These are phyloP conservation scores for Batkoa obscura DNA, from an alignment of 371 early-diverging fungal genomes.

Conservation along the genomic window DNA sequence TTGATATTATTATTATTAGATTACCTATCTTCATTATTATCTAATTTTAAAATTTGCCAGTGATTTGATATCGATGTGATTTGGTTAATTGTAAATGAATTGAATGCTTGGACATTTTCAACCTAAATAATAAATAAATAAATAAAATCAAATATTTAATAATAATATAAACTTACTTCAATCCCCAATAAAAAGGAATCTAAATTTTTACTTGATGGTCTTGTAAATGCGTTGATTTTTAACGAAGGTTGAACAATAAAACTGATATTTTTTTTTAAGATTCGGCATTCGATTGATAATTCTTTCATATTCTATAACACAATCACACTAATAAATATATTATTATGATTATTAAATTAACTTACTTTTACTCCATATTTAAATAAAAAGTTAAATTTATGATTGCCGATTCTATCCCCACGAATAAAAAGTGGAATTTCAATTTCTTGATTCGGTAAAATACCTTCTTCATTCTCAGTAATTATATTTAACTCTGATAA, in stretches of 20 bases:
- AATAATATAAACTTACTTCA: constrained; percentile 32
- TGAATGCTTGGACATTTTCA: constrained; percentile 41
- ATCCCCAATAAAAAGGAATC: constrained; percentile 74
- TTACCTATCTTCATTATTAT: constrained; percentile 10
- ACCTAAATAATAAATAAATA: constrained; percentile 17
- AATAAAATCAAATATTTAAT: neutral
- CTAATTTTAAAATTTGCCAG: constrained; percentile 45
- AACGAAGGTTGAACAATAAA: constrained; percentile 59
- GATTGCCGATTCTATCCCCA: constrained; percentile 77
- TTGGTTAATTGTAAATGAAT: constrained; percentile 42
- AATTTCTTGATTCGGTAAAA: constrained; percentile 50
- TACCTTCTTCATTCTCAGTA: neutral
- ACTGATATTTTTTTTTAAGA: constrained; percentile 39
- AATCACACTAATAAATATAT: too few relatives aligned
- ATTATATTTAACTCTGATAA: neutral
- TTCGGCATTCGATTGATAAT: constrained; percentile 18
- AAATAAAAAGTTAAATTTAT: constrained; percentile 47
- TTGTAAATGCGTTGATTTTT: constrained; percentile 78
- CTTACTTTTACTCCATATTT: constrained; percentile 44
- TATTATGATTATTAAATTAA: neutral
- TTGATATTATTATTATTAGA: neutral
- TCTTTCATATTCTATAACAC: too few relatives aligned
- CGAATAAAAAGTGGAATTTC: constrained; percentile 73
- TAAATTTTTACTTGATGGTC: constrained; percentile 50
- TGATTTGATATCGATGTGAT: constrained; percentile 45